Percentiles rank a stretch among this genome's conserved stretches.
Evolutionary conservation across 192 early-diverging fungal species (phyloP).

Genomic region (Oehlia diaphana): DNA sequence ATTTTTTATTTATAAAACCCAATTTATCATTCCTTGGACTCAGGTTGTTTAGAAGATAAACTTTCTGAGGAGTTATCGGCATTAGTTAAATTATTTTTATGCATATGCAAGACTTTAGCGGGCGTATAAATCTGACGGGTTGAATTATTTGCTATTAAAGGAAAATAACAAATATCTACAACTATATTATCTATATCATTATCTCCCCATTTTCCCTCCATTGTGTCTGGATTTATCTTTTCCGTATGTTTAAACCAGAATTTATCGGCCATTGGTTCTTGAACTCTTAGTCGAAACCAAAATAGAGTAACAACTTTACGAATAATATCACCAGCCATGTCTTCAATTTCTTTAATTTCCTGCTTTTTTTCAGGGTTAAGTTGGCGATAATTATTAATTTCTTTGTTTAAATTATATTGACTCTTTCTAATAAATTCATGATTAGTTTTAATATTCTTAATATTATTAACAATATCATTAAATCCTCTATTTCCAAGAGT

Average conservation of each 20-base stretch:
- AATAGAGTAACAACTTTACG: background rate
- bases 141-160: background rate
- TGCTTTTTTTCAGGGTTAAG: background rate
- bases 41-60: no score
- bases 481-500: conserved; percentile 14
- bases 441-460: background rate
- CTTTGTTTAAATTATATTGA: background rate
- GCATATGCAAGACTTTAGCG: background rate
- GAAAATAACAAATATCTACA: conserved; percentile 4
- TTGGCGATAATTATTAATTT: background rate
- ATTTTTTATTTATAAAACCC: no score
- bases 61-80: no score
- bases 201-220: background rate
- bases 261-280: background rate
- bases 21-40: no score
- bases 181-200: background rate
- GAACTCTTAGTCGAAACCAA: background rate
- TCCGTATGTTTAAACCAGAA: background rate
- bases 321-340: background rate
- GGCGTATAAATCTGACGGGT: background rate
- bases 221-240: background rate
- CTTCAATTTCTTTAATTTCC: background rate
- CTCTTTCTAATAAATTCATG: no score
- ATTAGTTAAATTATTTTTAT: no score
- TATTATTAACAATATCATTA: background rate